A percentile compares a stretch with the other conserved stretches of the same genome.
phyloP scores from a whole-genome alignment of 2,329 filamentous ascomycete species.

The Taxawa tesnikishii region DNA sequence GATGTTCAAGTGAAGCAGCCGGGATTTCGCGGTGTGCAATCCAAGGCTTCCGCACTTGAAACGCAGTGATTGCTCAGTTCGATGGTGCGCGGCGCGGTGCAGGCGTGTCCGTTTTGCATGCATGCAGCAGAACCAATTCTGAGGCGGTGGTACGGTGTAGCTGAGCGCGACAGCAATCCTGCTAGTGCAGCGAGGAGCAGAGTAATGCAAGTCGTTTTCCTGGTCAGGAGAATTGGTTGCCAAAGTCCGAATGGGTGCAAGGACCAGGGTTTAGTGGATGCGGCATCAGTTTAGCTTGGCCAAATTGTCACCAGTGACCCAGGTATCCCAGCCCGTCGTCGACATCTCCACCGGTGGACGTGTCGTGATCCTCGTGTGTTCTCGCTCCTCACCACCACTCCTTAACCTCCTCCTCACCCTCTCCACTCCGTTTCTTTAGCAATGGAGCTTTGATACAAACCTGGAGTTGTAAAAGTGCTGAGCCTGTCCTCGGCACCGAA shows the following conservation, averaged over 20 bases:
- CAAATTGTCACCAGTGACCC: not conserved
- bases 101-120: no score
- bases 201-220: no score
- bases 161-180: no score
- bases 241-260: not conserved
- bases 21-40: no score
- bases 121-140: no score
- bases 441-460: slow-evolving; percentile 8
- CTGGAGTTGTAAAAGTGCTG: not conserved
- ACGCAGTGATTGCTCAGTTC: no score
- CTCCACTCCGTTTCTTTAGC: slow-evolving; percentile 4
- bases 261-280: not conserved
- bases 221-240: not conserved
- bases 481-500: slow-evolving; percentile 3
- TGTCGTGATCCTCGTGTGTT: not conserved
- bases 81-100: no score
- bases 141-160: no score
- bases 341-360: not conserved
- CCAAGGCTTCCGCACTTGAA: no score
- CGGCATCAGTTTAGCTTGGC: not conserved
- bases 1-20: no score
- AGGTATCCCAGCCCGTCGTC: not conserved
- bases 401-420: slow-evolving; percentile 1
- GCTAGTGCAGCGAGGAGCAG: no score
- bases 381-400: no score